phyloP scores from a whole-genome alignment of 139 green algal genomes.

The Edaphochlamys debaryana region DNA sequence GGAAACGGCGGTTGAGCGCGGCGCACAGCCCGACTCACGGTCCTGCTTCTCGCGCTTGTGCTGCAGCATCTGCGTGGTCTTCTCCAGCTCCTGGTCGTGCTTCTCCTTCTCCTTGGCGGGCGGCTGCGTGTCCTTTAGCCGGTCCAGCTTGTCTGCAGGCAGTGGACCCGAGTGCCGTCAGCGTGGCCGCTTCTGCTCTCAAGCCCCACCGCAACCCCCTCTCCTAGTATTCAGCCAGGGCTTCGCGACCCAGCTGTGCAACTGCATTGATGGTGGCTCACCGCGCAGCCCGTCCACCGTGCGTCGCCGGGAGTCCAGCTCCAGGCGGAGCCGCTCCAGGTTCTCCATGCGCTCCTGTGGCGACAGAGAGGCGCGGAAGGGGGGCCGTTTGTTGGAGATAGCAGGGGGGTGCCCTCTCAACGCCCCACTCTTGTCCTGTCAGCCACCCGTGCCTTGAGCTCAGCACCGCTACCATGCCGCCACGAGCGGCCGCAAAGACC shows the following conservation, averaged over 20 bases:
- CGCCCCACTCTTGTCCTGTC: too few relatives aligned
- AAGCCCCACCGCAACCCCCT: too few relatives aligned
- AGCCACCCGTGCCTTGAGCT: too few relatives aligned
- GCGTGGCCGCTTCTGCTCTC: too few relatives aligned
- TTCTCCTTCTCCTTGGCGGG: conserved; percentile 64
- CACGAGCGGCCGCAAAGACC: too few relatives aligned
- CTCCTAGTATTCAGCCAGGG: too few relatives aligned
- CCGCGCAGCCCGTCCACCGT: conserved; percentile 80
- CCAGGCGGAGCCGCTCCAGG: conserved; percentile 82
- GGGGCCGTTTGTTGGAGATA: too few relatives aligned
- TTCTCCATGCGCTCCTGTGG: conserved; percentile 79
- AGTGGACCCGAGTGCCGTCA: background rate
- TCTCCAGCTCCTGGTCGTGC: conserved; percentile 79
- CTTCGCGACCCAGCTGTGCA: too few relatives aligned
- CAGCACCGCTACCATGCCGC: too few relatives aligned
- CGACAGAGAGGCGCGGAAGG: too few relatives aligned
- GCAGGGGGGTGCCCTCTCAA: background rate
- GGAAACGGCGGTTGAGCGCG: too few relatives aligned
- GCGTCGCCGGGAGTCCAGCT: conserved; percentile 85
- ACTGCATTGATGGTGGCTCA: too few relatives aligned
- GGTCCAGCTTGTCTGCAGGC: conserved; percentile 47
- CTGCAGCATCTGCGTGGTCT: conserved; percentile 70
- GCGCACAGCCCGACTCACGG: conserved; percentile 46
- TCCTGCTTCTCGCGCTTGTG: conserved; percentile 87
- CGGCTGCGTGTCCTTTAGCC: conserved; percentile 29